Base-by-base conservation (phyloP, 306 rosid genomes). In the Abrus pulchellus region DNA sequence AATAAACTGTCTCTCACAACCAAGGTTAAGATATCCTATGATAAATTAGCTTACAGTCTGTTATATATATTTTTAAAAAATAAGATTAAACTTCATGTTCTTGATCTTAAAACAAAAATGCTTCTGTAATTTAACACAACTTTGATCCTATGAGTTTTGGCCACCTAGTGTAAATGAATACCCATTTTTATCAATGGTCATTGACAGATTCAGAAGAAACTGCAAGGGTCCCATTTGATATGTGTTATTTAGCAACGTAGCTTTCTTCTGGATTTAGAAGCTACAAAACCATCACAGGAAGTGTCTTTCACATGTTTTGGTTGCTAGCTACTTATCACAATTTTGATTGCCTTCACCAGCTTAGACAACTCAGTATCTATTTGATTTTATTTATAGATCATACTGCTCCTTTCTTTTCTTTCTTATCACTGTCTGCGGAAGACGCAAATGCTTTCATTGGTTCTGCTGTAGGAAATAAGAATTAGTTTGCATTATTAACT, bases 201-300 rank as follows among this genome's bases (percentile, higher is more conserved):
- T n/a, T 3, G 70, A 41, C 41, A 59, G 67, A 74, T 57, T 74
- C 29, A 32, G 20, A 75, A 60, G 61, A 61, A 75, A 47, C 1
- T 10, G 32, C 53, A 55, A 2, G 68, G 64, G 63, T 45, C 64
- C 83, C 77, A 34, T 48, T 79, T 43, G 34, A 56, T 57, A 30
- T 56, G 9, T 7, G 7, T 30, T 68, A 27, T 28, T 9, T 13
- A 27, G 43, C 50, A 77, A 41, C 33, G 60, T 32, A 28, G 67
- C 60, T 32, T 44, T 68, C 69, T 41, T 55, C 13, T 9, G 47
- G 59, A 59, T 45, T 10, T 56, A 5, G 3, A 79, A 33, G 66
- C 45, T 30, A 40, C 9, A 68, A 61, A 62, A 34, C 14, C 50
- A 30, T 47, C 73, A 40, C 6, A 76, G 3, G 8, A 76, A 20